A percentile compares a stretch with the other conserved stretches of the same genome.
Evolutionary conservation across 768 basidiomycete genomes (phyloP).

Genomic region (Trametes maxima): DNA sequence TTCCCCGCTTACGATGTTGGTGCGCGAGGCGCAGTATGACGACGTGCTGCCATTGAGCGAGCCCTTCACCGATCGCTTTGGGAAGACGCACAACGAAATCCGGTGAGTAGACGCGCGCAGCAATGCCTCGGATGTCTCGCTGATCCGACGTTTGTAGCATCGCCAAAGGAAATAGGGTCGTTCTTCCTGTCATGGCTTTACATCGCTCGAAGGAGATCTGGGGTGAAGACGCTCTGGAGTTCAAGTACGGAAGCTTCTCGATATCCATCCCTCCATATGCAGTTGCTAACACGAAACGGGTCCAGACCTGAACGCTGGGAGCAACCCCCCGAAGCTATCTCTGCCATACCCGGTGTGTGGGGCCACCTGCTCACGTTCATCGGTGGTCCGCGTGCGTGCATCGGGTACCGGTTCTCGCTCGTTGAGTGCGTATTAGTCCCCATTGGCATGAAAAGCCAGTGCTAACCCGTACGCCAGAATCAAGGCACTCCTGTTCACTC

Average conservation of each 20-base stretch:
- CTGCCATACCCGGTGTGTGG: conserved; percentile 59
- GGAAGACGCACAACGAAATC: conserved; percentile 22
- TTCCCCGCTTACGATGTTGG: conserved; percentile 50
- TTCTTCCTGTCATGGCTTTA: conserved; percentile 53
- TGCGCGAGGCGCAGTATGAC: conserved; percentile 46
- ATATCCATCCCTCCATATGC: background rate
- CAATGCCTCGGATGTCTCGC: background rate
- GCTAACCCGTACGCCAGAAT: conserved; percentile 20
- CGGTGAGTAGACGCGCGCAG: conserved; percentile 30
- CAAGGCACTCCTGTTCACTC: conserved; percentile 36
- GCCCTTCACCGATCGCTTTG: conserved; percentile 31
- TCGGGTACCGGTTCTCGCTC: conserved; percentile 66
- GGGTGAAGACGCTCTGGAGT: conserved; percentile 64
- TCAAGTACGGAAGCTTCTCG: conserved; percentile 38
- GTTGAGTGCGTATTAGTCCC: conserved; percentile 43
- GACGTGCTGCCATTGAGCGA: conserved; percentile 54
- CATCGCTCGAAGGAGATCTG: conserved; percentile 57
- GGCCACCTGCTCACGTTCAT: conserved; percentile 62
- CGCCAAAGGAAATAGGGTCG: conserved; percentile 34
- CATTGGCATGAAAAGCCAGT: background rate
- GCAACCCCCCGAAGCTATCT: conserved; percentile 45
- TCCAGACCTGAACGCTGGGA: conserved; percentile 68
- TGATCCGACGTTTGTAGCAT: conserved; percentile 15
- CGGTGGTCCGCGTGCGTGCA: conserved; percentile 66
- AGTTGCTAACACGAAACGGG: background rate